Percentiles rank a stretch among this genome's conserved stretches.
Evolutionary conservation across 73 alveolate species (phyloP).

Genomic region (Paramecium sexaurelia): DNA sequence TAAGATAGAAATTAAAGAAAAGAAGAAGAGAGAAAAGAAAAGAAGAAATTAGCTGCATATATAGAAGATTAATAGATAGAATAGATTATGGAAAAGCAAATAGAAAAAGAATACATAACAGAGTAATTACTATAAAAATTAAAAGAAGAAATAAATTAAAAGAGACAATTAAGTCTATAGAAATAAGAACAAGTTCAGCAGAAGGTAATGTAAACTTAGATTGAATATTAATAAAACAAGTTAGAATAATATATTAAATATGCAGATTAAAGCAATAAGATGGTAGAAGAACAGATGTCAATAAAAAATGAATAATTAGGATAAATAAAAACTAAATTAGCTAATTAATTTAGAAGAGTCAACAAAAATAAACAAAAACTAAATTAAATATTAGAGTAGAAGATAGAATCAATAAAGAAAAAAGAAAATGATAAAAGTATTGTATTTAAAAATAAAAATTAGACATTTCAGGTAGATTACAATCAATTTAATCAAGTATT

Average conservation of each 20-base stretch:
- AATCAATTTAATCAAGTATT: neutral
- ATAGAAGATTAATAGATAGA: neutral
- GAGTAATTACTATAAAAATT: neutral
- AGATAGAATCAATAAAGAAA: neutral
- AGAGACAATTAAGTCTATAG: neutral
- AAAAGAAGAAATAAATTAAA: neutral
- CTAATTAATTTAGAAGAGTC: neutral
- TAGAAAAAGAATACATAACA: neutral
- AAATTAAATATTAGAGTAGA: neutral
- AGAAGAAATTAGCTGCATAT: neutral
- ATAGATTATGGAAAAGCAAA: neutral
- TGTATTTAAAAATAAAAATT: neutral
- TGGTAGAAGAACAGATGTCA: neutral
- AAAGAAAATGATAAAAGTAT: constrained; percentile 39
- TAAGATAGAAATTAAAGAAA: neutral
- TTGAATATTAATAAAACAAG: neutral
- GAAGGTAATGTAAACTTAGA: neutral
- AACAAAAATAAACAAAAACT: constrained; percentile 14
- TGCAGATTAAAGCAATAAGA: neutral
- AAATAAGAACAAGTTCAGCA: neutral
- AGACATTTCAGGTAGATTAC: neutral
- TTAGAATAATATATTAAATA: neutral
- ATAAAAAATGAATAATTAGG: neutral
- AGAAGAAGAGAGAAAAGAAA: neutral
- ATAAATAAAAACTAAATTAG: neutral